A percentile compares a stretch with the other conserved stretches of the same genome.
Evolutionary conservation across 140 eudicot genomes (phyloP).

Genomic region (Cichorium intybus): DNA sequence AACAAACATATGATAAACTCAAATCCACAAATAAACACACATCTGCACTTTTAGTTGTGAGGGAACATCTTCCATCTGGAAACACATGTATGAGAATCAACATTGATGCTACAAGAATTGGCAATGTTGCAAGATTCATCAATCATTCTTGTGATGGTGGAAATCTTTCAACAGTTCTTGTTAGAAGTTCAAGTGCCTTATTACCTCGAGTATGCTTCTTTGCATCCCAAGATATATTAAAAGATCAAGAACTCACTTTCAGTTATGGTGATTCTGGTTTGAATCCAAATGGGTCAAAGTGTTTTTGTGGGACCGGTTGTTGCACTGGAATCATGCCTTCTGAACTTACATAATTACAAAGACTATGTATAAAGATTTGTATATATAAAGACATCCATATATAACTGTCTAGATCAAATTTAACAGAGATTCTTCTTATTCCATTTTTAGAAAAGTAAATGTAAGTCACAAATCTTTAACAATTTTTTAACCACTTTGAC

Average conservation of each 20-base stretch:
- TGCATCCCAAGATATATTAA: constrained; percentile 57
- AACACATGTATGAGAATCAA: constrained; percentile 80
- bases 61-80: constrained; percentile 93
- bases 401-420: background rate
- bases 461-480: background rate
- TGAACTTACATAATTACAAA: constrained; percentile 54
- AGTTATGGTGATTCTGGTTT: constrained; percentile 75
- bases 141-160: constrained; percentile 99
- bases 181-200: constrained; percentile 72
- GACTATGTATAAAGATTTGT: background rate
- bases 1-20: constrained; percentile 54
- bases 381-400: too few relatives aligned
- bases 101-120: constrained; percentile 77
- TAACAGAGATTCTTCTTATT: constrained; percentile 1
- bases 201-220: constrained; percentile 86
- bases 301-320: constrained; percentile 71
- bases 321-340: constrained; percentile 81
- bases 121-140: constrained; percentile 74
- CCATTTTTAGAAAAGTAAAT: background rate
- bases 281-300: constrained; percentile 42
- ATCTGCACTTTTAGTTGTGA: constrained; percentile 85
- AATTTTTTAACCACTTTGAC: background rate
- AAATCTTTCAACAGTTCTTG: constrained; percentile 53
- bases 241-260: constrained; percentile 77
- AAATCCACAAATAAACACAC: constrained; percentile 35